Percentiles rank a stretch among this genome's conserved stretches.
phyloP scores from a whole-genome alignment of 768 basidiomycete species.

The Roridomyces roridus region DNA sequence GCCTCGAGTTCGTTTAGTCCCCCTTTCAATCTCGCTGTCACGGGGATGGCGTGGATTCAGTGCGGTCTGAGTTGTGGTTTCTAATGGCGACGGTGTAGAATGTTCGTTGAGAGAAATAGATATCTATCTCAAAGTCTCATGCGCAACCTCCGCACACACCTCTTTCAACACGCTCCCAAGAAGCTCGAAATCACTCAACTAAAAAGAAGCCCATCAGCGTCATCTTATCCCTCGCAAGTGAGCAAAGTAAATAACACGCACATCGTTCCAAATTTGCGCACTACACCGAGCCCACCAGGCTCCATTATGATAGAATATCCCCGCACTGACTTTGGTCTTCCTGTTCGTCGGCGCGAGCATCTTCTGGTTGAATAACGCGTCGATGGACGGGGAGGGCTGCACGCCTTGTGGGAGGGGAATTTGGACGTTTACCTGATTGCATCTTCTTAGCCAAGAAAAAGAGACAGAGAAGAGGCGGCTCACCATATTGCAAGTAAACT shows the following conservation, averaged over 20 bases:
- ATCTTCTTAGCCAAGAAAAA: too few species aligned
- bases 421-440: conserved; percentile 14
- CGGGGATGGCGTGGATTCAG: too few species aligned
- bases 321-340: conserved; percentile 17
- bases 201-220: background rate
- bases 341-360: conserved; percentile 23
- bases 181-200: conserved; percentile 22
- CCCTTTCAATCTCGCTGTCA: too few species aligned
- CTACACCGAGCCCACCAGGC: conserved; percentile 29
- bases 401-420: conserved; percentile 3
- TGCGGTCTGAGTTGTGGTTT: too few species aligned
- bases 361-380: conserved; percentile 13
- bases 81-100: too few species aligned
- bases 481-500: conserved; percentile 78
- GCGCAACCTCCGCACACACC: conserved; percentile 19
- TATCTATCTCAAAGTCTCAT: conserved; percentile 1
- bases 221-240: background rate
- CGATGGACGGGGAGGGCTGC: conserved; percentile 3
- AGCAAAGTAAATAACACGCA: background rate
- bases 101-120: too few species aligned
- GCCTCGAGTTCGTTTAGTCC: too few species aligned
- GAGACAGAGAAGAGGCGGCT: background rate
- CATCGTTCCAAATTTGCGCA: conserved; percentile 31
- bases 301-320: conserved; percentile 23
- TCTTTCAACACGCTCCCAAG: conserved; percentile 20